These are phyloP conservation scores for Ensete glaucum DNA, from an alignment of 176 grass and related monocot genomes.

Conservation along the genomic window DNA sequence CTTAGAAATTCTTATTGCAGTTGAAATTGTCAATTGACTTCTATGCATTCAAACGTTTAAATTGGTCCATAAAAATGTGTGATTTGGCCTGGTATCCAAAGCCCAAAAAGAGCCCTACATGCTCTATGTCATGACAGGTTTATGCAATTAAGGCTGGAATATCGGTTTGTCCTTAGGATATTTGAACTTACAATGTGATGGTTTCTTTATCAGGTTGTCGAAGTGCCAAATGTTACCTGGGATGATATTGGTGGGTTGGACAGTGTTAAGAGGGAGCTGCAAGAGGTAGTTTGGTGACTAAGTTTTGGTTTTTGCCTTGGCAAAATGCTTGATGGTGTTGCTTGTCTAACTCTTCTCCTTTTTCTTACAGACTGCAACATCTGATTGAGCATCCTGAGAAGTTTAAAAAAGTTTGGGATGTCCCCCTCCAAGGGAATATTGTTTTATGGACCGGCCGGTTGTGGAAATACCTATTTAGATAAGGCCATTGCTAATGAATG, in stretches of 20 bases:
- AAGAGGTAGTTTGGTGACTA: neutral
- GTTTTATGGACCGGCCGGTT: slow-evolving; percentile 12
- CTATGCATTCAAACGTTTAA: neutral
- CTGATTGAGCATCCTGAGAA: slow-evolving; percentile 8
- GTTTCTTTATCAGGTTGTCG: neutral
- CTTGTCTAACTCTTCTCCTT: neutral
- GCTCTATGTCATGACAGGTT: neutral
- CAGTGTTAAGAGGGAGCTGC: slow-evolving; percentile 4
- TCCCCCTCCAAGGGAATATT: slow-evolving; percentile 15
- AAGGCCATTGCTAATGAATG: slow-evolving; percentile 13
- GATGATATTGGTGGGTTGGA: slow-evolving; percentile 8
- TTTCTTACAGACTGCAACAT: neutral
- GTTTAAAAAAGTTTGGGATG: slow-evolving; percentile 22
- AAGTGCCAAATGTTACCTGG: slow-evolving; percentile 9
- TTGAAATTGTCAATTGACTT: neutral
- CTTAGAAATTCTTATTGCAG: neutral
- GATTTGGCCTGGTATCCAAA: neutral
- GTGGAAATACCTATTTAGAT: neutral
- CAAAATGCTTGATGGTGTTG: neutral
- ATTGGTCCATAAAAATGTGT: neutral
- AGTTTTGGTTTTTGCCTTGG: neutral
- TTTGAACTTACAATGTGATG: neutral
- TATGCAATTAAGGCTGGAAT: neutral
- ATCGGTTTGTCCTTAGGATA: neutral
- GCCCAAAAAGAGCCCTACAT: neutral